Evolutionary conservation across 73 alveolate species (phyloP).

Genomic region (Tetrahymena thermophila): DNA sequence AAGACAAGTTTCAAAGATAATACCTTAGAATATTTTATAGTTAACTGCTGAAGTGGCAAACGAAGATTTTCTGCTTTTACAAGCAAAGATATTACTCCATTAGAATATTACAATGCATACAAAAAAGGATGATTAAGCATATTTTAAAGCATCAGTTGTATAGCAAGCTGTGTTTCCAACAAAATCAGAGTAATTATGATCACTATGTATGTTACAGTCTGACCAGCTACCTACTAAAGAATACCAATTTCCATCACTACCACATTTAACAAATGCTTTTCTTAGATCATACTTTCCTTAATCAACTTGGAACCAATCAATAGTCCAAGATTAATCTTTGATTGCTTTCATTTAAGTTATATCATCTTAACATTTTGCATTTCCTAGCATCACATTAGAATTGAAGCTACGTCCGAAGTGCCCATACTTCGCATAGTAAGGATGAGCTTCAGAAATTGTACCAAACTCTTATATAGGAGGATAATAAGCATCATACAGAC

Average conservation of each 20-base stretch:
- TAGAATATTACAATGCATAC: constrained; percentile 25
- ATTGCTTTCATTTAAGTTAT: background rate
- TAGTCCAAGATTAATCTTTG: background rate
- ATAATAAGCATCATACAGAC: background rate
- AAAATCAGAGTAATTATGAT: constrained; percentile 4
- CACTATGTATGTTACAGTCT: constrained; percentile 45
- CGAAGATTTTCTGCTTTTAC: constrained; percentile 36
- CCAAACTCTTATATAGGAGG: background rate
- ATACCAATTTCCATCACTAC: background rate
- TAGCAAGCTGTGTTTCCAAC: constrained; percentile 54
- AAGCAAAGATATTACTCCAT: constrained; percentile 36
- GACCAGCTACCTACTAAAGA: constrained; percentile 37
- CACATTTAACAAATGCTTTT: constrained; percentile 26
- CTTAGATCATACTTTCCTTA: constrained; percentile 48
- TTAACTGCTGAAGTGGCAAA: background rate
- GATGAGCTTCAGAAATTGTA: constrained; percentile 35
- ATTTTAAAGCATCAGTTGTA: constrained; percentile 81
- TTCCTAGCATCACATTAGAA: constrained; percentile 22
- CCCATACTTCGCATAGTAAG: constrained; percentile 23
- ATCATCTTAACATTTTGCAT: background rate
- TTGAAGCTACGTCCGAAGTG: constrained; percentile 29
- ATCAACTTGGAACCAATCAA: constrained; percentile 31
- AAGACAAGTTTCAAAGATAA: constrained; percentile 8
- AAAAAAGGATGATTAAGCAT: constrained; percentile 59
- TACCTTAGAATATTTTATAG: constrained; percentile 12